Percentiles rank a stretch among this genome's conserved stretches.
Evolutionary conservation across 2,329 filamentous ascomycete genomes (phyloP).

Genomic region (Ophiostoma tasmaniense): DNA sequence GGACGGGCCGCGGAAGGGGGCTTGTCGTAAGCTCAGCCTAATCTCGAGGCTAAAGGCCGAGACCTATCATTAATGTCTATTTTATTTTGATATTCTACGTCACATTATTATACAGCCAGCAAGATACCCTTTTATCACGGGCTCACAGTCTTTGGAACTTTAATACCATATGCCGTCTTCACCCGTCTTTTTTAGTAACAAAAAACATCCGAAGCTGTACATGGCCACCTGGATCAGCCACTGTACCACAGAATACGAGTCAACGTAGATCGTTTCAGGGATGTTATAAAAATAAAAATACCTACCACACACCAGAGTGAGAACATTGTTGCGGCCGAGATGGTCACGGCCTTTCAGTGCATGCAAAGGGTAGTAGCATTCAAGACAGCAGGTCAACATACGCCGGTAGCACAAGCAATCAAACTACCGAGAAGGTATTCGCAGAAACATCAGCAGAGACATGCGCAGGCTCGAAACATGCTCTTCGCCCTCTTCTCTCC

Average conservation of each 20-base stretch:
- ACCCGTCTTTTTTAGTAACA: background rate
- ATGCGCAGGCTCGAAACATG: background rate
- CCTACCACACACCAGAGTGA: background rate
- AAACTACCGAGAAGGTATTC: slow-evolving; percentile 1
- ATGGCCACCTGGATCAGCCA: too few species aligned
- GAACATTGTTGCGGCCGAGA: background rate
- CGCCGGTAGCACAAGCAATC: background rate
- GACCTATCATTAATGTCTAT: background rate
- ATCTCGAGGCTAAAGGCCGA: background rate
- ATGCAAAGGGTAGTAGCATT: background rate
- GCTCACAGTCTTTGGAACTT: background rate
- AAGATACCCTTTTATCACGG: background rate
- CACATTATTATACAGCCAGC: background rate
- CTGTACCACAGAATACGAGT: background rate
- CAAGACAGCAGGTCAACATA: background rate
- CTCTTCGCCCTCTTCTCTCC: background rate
- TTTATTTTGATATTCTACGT: background rate
- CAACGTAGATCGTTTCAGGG: background rate
- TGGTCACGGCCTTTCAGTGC: background rate
- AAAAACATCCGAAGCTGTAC: too few species aligned
- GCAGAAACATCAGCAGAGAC: background rate
- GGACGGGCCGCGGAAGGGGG: too few species aligned
- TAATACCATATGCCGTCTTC: background rate
- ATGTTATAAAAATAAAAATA: background rate
- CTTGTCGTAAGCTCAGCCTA: background rate